Evolutionary conservation across 2,329 filamentous ascomycete genomes (phyloP), one percentile per base, ranked within the genome.

Genomic region (Scedosporium apiospermum): DNA sequence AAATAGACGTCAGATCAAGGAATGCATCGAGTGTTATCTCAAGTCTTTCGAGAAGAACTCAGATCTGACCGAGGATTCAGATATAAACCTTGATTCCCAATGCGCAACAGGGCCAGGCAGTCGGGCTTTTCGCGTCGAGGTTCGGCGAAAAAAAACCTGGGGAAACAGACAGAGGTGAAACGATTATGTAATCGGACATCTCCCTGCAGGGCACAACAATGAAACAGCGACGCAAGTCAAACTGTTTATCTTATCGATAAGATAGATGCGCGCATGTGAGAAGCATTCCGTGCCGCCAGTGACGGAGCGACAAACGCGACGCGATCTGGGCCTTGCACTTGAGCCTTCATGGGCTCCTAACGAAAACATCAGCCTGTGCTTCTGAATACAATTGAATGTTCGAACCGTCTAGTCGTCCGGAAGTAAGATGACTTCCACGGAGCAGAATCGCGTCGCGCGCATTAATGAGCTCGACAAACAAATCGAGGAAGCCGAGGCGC

Each of bases 401-500:
- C 30, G 30, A 34, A 7, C 30, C 30, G 7, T 34, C 30, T 3
- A 34, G 3, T 5, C 26, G 4, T 14, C 42, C 42, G 42, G 44
- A 21, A 46, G 44, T 7, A 34, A 3, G 30, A 58, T 58, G 55
- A 16, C 26, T 16, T n/a, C 30, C 14, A 23, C 27, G 5, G 55
- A 58, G 3, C 12, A 30, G n/a, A 58, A 23, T 6, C 55, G 30
- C 26, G 30, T 16, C 14, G 16, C 55, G 30, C 26, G 55, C 1
- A 58, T 61, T 21, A 27, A 61, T 7, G 30, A 46, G 16, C 62
- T 61, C 38, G 62, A 21, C 27, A 7, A 63, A 34, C 64, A 66
- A 53, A 66, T 66, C 14, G 61, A 59, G 16, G 46, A 49, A 16
- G 42, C 64, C 26, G 62, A 65, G 55, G 59, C 53, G 41, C 64